Base-by-base conservation (phyloP, 2,329 filamentous ascomycete genomes). In the Hyphodiscus sp. region DNA sequence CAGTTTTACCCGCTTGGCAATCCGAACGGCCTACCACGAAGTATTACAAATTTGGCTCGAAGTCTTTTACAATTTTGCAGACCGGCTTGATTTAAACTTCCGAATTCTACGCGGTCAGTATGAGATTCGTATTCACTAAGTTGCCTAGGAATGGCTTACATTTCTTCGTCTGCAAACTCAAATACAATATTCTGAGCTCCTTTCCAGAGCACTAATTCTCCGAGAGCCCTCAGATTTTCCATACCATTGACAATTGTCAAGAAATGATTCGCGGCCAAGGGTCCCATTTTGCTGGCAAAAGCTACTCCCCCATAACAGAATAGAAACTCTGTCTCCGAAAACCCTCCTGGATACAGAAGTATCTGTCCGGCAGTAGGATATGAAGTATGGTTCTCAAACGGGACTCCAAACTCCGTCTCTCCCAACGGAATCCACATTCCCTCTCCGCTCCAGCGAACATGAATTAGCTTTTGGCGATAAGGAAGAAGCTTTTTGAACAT, bases 391-490 rank as follows among this genome's bases (percentile, higher is more conserved):
- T 63, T 63, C 20, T 65, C 63, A 42, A 58, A 63, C 2, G 60
- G 50, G 9, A 64, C 44, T 6, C 51, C 56, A 26, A 63, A 63
- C 15, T 63, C 44, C 1, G 51, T 61, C 20, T 63, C 60, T 11
- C 63, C 63, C 9, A 65, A 49, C 6, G 63, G 60, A 45, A 64
- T 64, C 63, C 63, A 65, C 50, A 64, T 45, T 1, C 52, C 61
- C 52, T 65, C 61, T 9, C 63, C 63, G 23, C 57, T 61, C 63
- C 63, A 65, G 48, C 63, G 63, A 5, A 62, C 61, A 49, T 65
- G 63, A 43, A 65, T 65, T 9, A 64, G 29, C 30, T 63, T 63
- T 45, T 65, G 61, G 10, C 19, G 47, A 29, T 65, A 65, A 19
- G 63, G 63, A 16, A 65, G 58, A 8, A 65, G 55, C 1, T 33